A percentile compares a stretch with the other conserved stretches of the same genome.
phyloP scores from a whole-genome alignment of 345 rosid species.

The Acer negundo region DNA sequence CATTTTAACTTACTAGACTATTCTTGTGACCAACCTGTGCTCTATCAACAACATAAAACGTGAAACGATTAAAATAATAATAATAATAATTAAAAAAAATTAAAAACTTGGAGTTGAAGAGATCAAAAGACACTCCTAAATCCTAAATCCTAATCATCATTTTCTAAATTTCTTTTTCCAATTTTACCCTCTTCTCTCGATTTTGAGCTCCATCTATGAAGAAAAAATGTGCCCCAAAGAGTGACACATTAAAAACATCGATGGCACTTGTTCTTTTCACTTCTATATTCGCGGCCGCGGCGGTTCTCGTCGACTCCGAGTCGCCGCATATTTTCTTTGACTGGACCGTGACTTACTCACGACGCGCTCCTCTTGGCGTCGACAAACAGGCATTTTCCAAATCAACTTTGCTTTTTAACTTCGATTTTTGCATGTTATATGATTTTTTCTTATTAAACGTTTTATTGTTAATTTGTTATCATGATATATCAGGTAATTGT shows the following conservation, averaged over 20 bases:
- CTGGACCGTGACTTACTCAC: slow-evolving; percentile 53
- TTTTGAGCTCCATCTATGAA: not conserved
- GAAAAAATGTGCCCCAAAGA: not conserved
- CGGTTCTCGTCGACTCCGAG: slow-evolving; percentile 16
- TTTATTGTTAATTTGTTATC: not conserved
- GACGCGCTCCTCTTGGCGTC: slow-evolving; percentile 47
- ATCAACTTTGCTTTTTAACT: not conserved
- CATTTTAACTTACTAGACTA: too few species aligned
- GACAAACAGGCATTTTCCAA: slow-evolving; percentile 38
- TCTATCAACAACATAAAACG: not conserved
- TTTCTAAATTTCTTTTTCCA: not conserved
- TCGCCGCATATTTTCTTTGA: slow-evolving; percentile 32
- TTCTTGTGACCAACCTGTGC: slow-evolving; percentile 11
- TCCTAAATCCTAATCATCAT: not conserved
- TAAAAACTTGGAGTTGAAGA: not conserved
- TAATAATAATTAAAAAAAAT: too few species aligned
- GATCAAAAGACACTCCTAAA: too few species aligned
- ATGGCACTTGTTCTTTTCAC: not conserved
- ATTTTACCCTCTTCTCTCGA: not conserved
- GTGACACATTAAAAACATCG: not conserved
- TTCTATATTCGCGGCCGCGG: not conserved
- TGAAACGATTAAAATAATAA: not conserved
- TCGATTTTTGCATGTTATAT: not conserved
- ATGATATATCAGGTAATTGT: slow-evolving; percentile 26
- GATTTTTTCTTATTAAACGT: slow-evolving; percentile 14